These are phyloP conservation scores for Luzula sylvatica DNA, from an alignment of 176 grass and related monocot genomes.

Conservation along the genomic window DNA sequence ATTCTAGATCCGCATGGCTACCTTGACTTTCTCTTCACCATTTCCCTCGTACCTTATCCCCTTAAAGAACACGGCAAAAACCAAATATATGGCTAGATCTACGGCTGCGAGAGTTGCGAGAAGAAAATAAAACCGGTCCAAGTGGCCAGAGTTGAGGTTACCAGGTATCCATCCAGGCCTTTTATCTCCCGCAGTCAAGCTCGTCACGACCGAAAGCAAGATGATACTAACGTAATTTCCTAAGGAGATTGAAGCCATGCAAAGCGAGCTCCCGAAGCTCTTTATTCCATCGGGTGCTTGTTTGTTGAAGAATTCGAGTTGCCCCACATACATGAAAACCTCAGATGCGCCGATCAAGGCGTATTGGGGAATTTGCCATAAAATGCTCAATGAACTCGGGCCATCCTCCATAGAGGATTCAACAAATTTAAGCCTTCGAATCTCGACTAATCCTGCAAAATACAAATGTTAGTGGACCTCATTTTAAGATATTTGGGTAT, in stretches of 20 bases:
- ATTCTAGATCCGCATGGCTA: constrained; percentile 21
- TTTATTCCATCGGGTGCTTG: constrained; percentile 78
- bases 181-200: constrained; percentile 28
- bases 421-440: constrained; percentile 43
- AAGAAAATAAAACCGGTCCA: constrained; percentile 85
- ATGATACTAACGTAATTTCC: constrained; percentile 89
- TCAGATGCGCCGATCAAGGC: constrained; percentile 65
- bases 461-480: too few species aligned
- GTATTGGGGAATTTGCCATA: constrained; percentile 85
- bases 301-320: constrained; percentile 78
- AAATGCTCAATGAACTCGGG: constrained; percentile 49
- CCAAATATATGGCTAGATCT: constrained; percentile 47
- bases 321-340: constrained; percentile 90
- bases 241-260: constrained; percentile 89
- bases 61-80: constrained; percentile 66
- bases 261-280: constrained; percentile 78
- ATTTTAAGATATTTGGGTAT: too few species aligned
- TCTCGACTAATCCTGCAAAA: constrained; percentile 29
- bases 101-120: constrained; percentile 48
- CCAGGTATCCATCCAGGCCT: constrained; percentile 59
- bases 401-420: not conserved
- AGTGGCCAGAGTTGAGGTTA: constrained; percentile 72
- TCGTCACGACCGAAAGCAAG: constrained; percentile 48
- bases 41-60: constrained; percentile 37
- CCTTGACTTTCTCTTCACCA: constrained; percentile 9